Conservation (phyloP, 345 rosid genomes). For the Gynandropsis gynandra region DNA sequence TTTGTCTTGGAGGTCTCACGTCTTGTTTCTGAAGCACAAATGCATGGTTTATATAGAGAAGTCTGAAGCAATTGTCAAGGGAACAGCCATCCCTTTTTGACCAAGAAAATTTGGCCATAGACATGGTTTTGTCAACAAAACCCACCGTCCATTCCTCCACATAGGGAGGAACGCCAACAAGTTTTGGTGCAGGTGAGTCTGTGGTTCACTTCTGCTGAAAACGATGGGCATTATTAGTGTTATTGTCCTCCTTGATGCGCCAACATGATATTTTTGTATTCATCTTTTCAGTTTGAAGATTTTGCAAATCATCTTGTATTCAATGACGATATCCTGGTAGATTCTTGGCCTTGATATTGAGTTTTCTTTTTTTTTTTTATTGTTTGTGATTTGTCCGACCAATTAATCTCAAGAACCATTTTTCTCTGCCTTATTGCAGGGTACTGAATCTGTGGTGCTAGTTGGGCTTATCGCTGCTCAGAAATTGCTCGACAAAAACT, state of each 20-base stretch:
- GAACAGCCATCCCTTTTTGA: no score
- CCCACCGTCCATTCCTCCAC: no score
- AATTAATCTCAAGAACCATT: conserved; percentile 14
- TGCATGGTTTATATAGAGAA: no score
- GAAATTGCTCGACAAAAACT: conserved; percentile 55
- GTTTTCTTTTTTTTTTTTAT: no score
- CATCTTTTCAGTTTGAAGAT: conserved; percentile 81
- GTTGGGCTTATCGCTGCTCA: conserved; percentile 77
- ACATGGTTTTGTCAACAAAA: no score
- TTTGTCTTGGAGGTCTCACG: neutral
- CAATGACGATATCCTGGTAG: conserved; percentile 96
- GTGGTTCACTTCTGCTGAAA: conserved; percentile 6
- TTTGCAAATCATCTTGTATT: conserved; percentile 98
- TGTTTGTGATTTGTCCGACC: neutral
- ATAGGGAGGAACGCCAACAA: no score
- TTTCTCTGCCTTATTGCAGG: conserved; percentile 39
- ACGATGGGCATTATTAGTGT: neutral
- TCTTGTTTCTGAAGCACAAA: no score
- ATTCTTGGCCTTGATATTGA: neutral
- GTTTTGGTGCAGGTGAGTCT: conserved; percentile 68
- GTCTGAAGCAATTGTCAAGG: no score
- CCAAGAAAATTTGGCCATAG: no score
- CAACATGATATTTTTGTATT: neutral
- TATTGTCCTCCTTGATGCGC: neutral
- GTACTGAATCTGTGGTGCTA: conserved; percentile 92